phyloP scores from a whole-genome alignment of 345 rosid species.

The Acer saccharum region DNA sequence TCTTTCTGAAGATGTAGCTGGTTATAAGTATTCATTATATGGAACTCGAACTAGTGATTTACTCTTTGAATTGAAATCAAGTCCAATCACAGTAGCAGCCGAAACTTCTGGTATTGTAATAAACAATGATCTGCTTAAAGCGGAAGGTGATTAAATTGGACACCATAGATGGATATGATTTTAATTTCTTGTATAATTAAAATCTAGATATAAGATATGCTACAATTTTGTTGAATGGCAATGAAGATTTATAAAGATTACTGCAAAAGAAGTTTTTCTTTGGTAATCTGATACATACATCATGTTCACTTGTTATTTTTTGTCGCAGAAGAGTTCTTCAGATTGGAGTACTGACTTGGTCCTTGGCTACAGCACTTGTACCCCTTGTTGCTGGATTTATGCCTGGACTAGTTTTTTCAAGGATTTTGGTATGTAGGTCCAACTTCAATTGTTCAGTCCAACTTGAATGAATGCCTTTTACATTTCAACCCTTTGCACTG shows the following conservation, averaged over 20 bases:
- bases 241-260: background rate
- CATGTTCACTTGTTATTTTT: background rate
- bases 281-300: background rate
- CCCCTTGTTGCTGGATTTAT: constrained; percentile 85
- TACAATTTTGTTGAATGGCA: background rate
- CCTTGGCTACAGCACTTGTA: constrained; percentile 82
- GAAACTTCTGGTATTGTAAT: background rate
- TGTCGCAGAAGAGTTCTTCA: constrained; percentile 73
- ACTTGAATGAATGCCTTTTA: constrained; percentile 3
- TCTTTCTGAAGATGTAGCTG: background rate
- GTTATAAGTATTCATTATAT: background rate
- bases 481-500: background rate
- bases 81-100: background rate
- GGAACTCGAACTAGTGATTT: background rate
- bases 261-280: background rate
- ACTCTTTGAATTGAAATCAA: background rate
- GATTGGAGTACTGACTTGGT: constrained; percentile 89
- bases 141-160: no score
- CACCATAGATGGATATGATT: no score
- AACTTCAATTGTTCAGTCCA: constrained; percentile 5
- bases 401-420: constrained; percentile 81
- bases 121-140: background rate
- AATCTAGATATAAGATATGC: no score
- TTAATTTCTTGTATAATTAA: no score
- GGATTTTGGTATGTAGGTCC: constrained; percentile 63